Evolutionary conservation across 176 grass and related monocot species (phyloP).

Genomic region (Alloteropsis semialata): DNA sequence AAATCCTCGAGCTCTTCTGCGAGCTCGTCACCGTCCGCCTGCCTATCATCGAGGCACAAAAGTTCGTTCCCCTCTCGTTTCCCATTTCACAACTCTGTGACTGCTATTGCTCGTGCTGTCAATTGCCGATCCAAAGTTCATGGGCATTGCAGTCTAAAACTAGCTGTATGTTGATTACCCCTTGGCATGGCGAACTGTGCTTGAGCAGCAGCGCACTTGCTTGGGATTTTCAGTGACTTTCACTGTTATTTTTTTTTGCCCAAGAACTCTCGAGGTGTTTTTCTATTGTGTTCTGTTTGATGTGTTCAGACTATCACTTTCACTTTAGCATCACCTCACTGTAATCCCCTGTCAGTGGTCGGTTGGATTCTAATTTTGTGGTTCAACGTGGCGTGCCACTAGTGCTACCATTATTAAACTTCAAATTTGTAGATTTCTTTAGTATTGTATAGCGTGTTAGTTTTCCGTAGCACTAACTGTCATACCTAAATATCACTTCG

Average conservation of each 20-base stretch:
- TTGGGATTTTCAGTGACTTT: background rate
- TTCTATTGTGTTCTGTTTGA: background rate
- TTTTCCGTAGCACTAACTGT: background rate
- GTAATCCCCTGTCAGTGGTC: background rate
- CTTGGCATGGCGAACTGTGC: background rate
- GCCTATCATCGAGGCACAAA: slow-evolving; percentile 89
- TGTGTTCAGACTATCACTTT: background rate
- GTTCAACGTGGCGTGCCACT: background rate
- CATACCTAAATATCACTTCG: background rate
- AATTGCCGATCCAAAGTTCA: background rate
- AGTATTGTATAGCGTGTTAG: background rate
- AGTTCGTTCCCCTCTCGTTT: slow-evolving; percentile 21
- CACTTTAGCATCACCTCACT: background rate
- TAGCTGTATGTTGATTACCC: background rate
- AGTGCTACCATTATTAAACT: background rate
- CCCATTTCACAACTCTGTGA: background rate
- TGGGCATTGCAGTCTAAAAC: background rate
- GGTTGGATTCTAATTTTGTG: slow-evolving; percentile 7
- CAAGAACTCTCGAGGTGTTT: background rate
- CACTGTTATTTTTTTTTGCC: background rate
- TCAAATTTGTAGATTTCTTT: background rate
- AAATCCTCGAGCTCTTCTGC: slow-evolving; percentile 96
- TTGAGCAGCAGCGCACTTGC: background rate
- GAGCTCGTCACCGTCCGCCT: slow-evolving; percentile 82
- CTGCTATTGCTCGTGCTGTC: background rate